Evolutionary conservation across 495 filamentous ascomycete genomes (phyloP).

Genomic region (Penicillium antarcticum): DNA sequence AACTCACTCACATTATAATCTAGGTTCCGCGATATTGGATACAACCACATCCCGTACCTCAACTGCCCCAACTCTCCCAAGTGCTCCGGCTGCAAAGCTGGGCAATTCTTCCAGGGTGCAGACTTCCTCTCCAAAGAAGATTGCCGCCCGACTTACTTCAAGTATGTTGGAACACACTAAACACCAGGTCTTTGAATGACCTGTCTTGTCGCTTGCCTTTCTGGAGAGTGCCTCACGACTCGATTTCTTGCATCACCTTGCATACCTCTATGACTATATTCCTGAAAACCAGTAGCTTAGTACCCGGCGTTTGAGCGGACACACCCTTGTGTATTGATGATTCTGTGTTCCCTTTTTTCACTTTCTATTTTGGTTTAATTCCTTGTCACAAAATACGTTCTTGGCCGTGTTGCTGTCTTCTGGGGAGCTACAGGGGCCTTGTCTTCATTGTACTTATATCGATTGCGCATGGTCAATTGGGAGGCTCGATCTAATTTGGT

Average conservation of each 20-base stretch:
- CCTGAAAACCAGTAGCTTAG: constrained; percentile 19
- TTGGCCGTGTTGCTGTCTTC: constrained; percentile 12
- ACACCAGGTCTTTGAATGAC: constrained; percentile 4
- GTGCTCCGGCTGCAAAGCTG: constrained; percentile 83
- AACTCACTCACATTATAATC: constrained; percentile 11
- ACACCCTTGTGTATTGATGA: constrained; percentile 27
- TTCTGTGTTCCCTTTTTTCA: constrained; percentile 12
- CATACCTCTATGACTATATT: constrained; percentile 29
- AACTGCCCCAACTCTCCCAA: constrained; percentile 97
- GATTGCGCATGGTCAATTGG: constrained; percentile 20
- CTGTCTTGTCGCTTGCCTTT: constrained; percentile 10
- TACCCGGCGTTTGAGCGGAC: constrained; percentile 31
- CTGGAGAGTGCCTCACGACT: constrained; percentile 14
- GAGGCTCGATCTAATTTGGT: constrained; percentile 6
- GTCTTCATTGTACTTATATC: constrained; percentile 35
- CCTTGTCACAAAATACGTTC: constrained; percentile 19
- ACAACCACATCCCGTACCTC: constrained; percentile 97
- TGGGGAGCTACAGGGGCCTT: constrained; percentile 12
- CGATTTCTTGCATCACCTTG: constrained; percentile 22
- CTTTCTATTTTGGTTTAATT: constrained; percentile 5
- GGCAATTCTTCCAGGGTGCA: constrained; percentile 84
- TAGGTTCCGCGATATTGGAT: constrained; percentile 99
- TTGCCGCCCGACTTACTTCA: constrained; percentile 96
- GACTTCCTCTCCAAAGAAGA: constrained; percentile 83
- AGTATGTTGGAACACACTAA: constrained; percentile 81